These are phyloP conservation scores for Aeschynomene evenia DNA, from an alignment of 306 rosid genomes.

Conservation along the genomic window DNA sequence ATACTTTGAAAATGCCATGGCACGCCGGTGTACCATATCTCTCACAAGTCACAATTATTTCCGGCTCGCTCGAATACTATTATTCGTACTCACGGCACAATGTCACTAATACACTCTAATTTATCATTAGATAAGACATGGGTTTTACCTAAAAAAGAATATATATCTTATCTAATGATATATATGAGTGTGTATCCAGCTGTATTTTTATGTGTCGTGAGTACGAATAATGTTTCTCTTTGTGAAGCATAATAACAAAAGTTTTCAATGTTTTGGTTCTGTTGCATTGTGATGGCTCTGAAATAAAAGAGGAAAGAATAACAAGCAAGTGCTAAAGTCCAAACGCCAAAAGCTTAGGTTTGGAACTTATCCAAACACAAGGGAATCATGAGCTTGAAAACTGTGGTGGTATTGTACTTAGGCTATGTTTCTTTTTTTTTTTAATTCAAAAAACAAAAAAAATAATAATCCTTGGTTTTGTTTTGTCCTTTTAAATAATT, in stretches of 20 bases:
- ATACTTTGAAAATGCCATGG: constrained; percentile 36
- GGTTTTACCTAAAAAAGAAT: too few species aligned
- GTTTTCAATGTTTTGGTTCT: background rate
- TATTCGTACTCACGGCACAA: too few species aligned
- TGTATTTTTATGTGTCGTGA: too few species aligned
- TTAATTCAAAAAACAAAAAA: background rate
- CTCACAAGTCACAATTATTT: constrained; percentile 15
- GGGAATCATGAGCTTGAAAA: constrained; percentile 33
- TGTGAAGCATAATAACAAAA: too few species aligned
- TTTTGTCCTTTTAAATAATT: background rate
- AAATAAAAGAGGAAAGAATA: constrained; percentile 39
- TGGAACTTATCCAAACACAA: constrained; percentile 44
- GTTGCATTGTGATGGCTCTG: constrained; percentile 14
- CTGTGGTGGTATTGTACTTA: constrained; percentile 8
- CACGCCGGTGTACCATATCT: constrained; percentile 36
- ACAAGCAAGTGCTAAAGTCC: constrained; percentile 33
- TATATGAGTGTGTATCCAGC: too few species aligned
- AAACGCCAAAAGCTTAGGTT: constrained; percentile 38
- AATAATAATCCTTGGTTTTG: background rate
- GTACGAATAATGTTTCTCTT: too few species aligned
- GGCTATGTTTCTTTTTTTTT: background rate
- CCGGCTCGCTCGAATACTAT: too few species aligned
- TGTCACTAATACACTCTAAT: too few species aligned
- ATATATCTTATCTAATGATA: too few species aligned
- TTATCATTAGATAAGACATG: too few species aligned